Conservation (phyloP, 495 filamentous ascomycete genomes). For the Lophium mytilinum region DNA sequence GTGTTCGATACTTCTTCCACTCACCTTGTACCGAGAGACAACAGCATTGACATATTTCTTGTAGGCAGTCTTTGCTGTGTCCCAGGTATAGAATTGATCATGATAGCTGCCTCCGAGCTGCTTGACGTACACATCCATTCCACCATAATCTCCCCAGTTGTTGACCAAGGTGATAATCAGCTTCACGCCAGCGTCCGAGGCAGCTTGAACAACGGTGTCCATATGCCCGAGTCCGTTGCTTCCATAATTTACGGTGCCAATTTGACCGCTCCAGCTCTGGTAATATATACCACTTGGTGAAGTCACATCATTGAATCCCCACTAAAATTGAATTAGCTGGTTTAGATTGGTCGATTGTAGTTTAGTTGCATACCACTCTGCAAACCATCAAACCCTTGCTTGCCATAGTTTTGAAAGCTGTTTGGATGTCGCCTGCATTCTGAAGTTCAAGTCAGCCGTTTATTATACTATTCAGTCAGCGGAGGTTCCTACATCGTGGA, state of each 20-base stretch:
- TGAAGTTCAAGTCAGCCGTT: background rate
- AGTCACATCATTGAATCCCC: background rate
- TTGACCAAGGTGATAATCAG: slow-evolving; percentile 48
- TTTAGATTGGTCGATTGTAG: background rate
- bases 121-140: slow-evolving; percentile 39
- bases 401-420: background rate
- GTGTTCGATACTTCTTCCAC: too few species aligned
- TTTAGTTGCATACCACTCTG: background rate
- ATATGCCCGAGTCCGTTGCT: slow-evolving; percentile 20
- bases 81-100: slow-evolving; percentile 39
- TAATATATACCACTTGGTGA: background rate
- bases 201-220: slow-evolving; percentile 57
- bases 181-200: slow-evolving; percentile 50
- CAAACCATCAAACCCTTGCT: background rate
- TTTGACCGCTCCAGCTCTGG: background rate
- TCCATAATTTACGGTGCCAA: background rate
- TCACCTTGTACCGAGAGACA: slow-evolving; percentile 38
- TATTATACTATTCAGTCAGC: background rate
- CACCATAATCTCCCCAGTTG: slow-evolving; percentile 50
- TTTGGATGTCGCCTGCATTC: slow-evolving; percentile 1
- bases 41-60: slow-evolving; percentile 41
- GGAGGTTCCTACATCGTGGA: background rate
- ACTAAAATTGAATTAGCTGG: background rate
- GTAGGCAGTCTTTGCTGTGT: slow-evolving; percentile 40
- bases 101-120: slow-evolving; percentile 36